Evolutionary conservation across 2,329 filamentous ascomycete genomes (phyloP).

Genomic region (Zelopaecilomyces penicillatus): DNA sequence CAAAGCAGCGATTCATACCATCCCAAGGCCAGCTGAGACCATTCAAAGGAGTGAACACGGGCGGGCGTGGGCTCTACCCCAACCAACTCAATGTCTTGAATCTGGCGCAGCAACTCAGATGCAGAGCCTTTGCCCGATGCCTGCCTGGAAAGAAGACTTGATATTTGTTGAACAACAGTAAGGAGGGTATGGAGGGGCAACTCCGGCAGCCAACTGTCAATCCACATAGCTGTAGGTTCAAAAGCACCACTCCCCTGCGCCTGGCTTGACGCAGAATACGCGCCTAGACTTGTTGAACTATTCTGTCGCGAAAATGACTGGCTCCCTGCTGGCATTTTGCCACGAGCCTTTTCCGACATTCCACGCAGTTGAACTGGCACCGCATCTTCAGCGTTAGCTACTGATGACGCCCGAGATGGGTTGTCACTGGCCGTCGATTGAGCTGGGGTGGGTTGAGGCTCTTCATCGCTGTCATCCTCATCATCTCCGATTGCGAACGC

Average conservation of each 20-base stretch:
- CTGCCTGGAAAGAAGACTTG: constrained; percentile 47
- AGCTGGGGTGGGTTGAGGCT: constrained; percentile 47
- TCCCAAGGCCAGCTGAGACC: constrained; percentile 80
- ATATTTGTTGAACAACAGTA: constrained; percentile 61
- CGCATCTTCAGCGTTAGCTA: constrained; percentile 62
- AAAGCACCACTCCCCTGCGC: constrained; percentile 55
- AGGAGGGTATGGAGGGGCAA: constrained; percentile 82
- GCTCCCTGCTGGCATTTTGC: constrained; percentile 83
- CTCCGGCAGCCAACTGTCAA: constrained; percentile 89
- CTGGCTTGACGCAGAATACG: constrained; percentile 50
- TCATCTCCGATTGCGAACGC: constrained; percentile 86
- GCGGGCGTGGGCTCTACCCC: constrained; percentile 68
- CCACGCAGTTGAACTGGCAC: constrained; percentile 75
- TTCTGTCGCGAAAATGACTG: constrained; percentile 84
- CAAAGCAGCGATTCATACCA: constrained; percentile 96
- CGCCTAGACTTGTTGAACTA: constrained; percentile 71
- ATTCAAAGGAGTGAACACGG: constrained; percentile 84
- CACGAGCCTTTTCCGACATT: constrained; percentile 95
- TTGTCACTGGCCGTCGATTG: constrained; percentile 57
- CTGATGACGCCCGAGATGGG: constrained; percentile 59
- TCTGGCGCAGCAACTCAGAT: constrained; percentile 41
- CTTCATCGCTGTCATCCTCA: constrained; percentile 60
- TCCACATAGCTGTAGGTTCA: constrained; percentile 73
- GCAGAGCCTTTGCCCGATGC: constrained; percentile 34
- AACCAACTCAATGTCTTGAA: constrained; percentile 54